These are phyloP conservation scores for Diphasiastrum complanatum DNA, from an alignment of 83 land plant genomes.

Conservation along the genomic window DNA sequence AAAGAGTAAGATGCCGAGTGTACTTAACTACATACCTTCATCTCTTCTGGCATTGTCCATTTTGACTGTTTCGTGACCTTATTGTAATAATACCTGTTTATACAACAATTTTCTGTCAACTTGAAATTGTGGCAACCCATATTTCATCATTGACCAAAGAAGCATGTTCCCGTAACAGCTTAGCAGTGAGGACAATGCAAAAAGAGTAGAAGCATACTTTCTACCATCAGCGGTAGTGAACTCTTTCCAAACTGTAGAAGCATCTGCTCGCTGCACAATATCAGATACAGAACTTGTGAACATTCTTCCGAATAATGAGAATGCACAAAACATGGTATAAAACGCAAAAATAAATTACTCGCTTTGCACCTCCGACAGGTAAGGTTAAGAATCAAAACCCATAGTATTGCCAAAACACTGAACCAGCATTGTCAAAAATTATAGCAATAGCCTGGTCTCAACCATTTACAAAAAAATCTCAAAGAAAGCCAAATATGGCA, in stretches of 20 bases:
- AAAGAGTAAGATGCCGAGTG: neutral
- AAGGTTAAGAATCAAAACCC: too few species aligned
- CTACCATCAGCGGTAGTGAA: slow-evolving; percentile 14
- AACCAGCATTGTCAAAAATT: too few species aligned
- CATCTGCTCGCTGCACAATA: slow-evolving; percentile 17
- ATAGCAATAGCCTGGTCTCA: too few species aligned
- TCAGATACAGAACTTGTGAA: too few species aligned
- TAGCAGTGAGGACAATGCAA: neutral
- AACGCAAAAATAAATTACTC: too few species aligned
- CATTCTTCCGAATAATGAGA: too few species aligned
- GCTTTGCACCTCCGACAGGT: too few species aligned
- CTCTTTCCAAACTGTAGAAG: slow-evolving; percentile 16
- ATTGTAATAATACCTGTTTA: slow-evolving; percentile 19
- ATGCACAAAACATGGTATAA: too few species aligned
- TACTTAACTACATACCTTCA: slow-evolving; percentile 8
- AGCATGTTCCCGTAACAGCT: neutral
- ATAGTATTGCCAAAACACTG: too few species aligned
- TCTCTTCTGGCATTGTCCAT: slow-evolving; percentile 21
- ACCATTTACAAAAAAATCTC: too few species aligned
- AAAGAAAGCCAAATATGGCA: too few species aligned
- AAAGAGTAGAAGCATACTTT: slow-evolving; percentile 5
- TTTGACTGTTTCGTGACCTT: slow-evolving; percentile 19
- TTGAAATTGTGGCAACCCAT: neutral
- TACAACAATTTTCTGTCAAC: neutral
- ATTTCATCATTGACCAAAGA: neutral